These are phyloP conservation scores for Martiniozyma asiatica DNA, from an alignment of 1,139 yeast genomes.

Conservation along the genomic window DNA sequence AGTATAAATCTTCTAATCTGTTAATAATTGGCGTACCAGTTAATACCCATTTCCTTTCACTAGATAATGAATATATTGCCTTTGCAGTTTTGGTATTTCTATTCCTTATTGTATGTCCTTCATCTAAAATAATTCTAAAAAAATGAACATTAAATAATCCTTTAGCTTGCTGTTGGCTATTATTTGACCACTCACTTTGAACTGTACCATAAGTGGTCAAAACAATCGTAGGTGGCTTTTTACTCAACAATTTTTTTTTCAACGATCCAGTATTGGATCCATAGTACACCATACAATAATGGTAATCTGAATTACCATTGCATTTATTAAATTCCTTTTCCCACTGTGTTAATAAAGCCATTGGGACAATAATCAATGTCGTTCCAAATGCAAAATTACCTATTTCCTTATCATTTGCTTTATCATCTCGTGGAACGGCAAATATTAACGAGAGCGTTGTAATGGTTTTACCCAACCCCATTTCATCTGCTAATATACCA, in stretches of 20 bases:
- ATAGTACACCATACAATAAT: conserved; percentile 49
- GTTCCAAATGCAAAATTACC: conserved; percentile 52
- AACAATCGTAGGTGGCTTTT: conserved; percentile 55
- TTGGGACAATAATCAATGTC: conserved; percentile 78
- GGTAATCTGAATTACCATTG: conserved; percentile 33
- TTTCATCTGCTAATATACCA: conserved; percentile 93
- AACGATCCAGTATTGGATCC: conserved; percentile 40
- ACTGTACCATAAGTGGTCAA: conserved; percentile 86
- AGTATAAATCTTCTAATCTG: conserved; percentile 67
- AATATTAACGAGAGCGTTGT: conserved; percentile 67
- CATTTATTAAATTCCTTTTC: conserved; percentile 62
- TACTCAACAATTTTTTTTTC: conserved; percentile 35
- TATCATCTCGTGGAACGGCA: conserved; percentile 42
- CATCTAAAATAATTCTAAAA: conserved; percentile 76
- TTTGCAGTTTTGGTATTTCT: conserved; percentile 70
- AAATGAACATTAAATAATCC: conserved; percentile 69
- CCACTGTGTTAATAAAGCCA: conserved; percentile 89
- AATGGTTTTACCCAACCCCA: conserved; percentile 93
- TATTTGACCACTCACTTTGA: conserved; percentile 51
- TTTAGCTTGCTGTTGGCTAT: conserved; percentile 22
- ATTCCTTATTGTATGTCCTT: conserved; percentile 85
- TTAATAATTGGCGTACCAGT: conserved; percentile 95
- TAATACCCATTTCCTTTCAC: conserved; percentile 69
- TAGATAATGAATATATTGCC: conserved; percentile 55
- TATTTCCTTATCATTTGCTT: conserved; percentile 4